Evolutionary conservation across 177 flowering plant genomes (phyloP).

Genomic region (Tripterygium wilfordii): DNA sequence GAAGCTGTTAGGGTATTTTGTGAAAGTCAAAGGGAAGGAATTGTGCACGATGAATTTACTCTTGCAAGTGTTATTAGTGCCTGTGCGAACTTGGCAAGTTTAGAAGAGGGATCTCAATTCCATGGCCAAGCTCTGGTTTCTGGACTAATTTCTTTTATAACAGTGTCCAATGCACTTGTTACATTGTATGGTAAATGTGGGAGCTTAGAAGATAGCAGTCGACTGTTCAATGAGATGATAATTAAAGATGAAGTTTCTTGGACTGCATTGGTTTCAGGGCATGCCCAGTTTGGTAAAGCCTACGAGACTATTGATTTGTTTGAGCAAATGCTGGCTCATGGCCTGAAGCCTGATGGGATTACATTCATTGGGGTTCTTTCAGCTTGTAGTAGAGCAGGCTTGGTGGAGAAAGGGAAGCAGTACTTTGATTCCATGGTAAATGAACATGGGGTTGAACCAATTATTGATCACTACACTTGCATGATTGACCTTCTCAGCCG

Average conservation of each 20-base stretch:
- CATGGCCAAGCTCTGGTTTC: constrained; percentile 62
- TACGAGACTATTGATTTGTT: constrained; percentile 56
- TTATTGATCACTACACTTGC: constrained; percentile 77
- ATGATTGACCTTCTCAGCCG: constrained; percentile 86
- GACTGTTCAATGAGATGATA: constrained; percentile 60
- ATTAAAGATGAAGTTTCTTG: constrained; percentile 77
- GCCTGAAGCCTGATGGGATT: constrained; percentile 74
- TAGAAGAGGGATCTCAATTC: constrained; percentile 84
- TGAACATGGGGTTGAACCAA: constrained; percentile 50
- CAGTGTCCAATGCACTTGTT: constrained; percentile 77
- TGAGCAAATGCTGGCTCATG: constrained; percentile 58
- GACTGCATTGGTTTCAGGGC: constrained; percentile 76
- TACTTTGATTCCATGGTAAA: constrained; percentile 64
- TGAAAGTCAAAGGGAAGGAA: constrained; percentile 64
- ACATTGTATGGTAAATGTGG: constrained; percentile 88
- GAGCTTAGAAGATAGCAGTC: constrained; percentile 43
- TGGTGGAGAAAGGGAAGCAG: constrained; percentile 58
- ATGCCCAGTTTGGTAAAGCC: constrained; percentile 83
- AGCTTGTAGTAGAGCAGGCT: constrained; percentile 91
- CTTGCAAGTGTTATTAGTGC: constrained; percentile 81
- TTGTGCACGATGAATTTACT: constrained; percentile 69
- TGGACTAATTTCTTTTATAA: constrained; percentile 51
- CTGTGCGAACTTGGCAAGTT: constrained; percentile 76
- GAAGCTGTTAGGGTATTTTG: constrained; percentile 61
- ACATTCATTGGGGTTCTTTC: constrained; percentile 81